Evolutionary conservation across 176 grass and related monocot species (phyloP).

Genomic region (Carex littledalei): DNA sequence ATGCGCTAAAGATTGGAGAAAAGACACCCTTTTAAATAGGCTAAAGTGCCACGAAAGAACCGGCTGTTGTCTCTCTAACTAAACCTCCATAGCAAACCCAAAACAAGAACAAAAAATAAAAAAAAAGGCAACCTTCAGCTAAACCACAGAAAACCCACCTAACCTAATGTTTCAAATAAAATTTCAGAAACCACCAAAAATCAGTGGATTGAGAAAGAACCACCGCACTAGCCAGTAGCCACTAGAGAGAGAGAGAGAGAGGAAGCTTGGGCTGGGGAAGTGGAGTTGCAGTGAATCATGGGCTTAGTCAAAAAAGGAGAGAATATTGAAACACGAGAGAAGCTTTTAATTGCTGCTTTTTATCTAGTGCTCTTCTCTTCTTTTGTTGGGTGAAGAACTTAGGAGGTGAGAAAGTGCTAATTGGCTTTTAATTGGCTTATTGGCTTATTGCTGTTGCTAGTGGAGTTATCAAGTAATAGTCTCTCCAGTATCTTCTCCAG

Average conservation of each 20-base stretch:
- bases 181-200: constrained; percentile 3
- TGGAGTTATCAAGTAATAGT: not conserved
- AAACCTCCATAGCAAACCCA: constrained; percentile 22
- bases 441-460: not conserved
- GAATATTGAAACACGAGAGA: constrained; percentile 3
- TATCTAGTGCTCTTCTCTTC: constrained; percentile 7
- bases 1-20: constrained; percentile 1
- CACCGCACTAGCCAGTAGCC: constrained; percentile 13
- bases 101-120: not conserved
- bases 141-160: constrained; percentile 27
- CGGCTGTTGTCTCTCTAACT: constrained; percentile 12
- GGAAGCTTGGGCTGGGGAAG: not conserved
- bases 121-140: constrained; percentile 5
- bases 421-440: not conserved
- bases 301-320: constrained; percentile 21
- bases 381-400: not conserved
- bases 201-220: constrained; percentile 13
- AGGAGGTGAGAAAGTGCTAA: not conserved
- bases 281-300: constrained; percentile 20
- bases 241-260: constrained; percentile 10
- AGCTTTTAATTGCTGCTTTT: constrained; percentile 23
- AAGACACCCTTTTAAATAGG: constrained; percentile 18
- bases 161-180: not conserved
- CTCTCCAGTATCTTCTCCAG: constrained; percentile 20
- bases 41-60: constrained; percentile 6